A percentile compares a stretch with the other conserved stretches of the same genome.
Evolutionary conservation across 2,329 filamentous ascomycete species (phyloP).

Genomic region (Pestalotiopsis sp.): DNA sequence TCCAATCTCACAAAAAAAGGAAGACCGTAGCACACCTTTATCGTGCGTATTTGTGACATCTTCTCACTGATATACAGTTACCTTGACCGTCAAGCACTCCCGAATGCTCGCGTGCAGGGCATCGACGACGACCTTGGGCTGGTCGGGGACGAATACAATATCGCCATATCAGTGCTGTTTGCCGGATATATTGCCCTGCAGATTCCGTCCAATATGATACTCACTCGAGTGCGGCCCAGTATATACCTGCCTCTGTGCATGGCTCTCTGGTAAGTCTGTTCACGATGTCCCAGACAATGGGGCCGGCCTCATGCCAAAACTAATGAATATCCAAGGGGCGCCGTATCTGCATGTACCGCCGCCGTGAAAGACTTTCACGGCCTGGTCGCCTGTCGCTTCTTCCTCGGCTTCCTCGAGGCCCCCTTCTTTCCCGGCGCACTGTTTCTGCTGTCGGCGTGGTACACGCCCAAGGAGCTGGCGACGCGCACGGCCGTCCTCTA

Average conservation of each 20-base stretch:
- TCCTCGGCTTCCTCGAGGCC: slow-evolving; percentile 42
- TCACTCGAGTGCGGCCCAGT: slow-evolving; percentile 43
- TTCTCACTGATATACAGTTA: slow-evolving; percentile 33
- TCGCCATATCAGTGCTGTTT: slow-evolving; percentile 40
- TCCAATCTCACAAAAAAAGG: neutral
- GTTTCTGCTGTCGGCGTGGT: slow-evolving; percentile 56
- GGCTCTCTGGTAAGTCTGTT: slow-evolving; percentile 35
- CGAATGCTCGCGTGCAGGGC: slow-evolving; percentile 42
- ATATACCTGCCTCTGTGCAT: slow-evolving; percentile 45
- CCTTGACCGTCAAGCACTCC: slow-evolving; percentile 50
- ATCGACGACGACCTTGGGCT: slow-evolving; percentile 46
- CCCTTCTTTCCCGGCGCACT: slow-evolving; percentile 43
- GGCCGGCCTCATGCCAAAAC: neutral
- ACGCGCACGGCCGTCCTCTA: slow-evolving; percentile 59
- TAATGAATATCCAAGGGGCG: slow-evolving; percentile 17
- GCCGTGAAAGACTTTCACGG: slow-evolving; percentile 36
- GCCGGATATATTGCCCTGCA: slow-evolving; percentile 45
- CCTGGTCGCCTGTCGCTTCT: slow-evolving; percentile 39
- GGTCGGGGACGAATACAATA: slow-evolving; percentile 37
- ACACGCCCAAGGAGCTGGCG: slow-evolving; percentile 65
- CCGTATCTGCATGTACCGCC: slow-evolving; percentile 32
- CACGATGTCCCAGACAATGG: neutral
- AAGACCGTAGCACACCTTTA: neutral
- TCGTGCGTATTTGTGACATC: neutral
- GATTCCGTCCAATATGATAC: slow-evolving; percentile 43